Evolutionary conservation across 768 basidiomycete genomes (phyloP).

Genomic region (Boletus reticulatus): DNA sequence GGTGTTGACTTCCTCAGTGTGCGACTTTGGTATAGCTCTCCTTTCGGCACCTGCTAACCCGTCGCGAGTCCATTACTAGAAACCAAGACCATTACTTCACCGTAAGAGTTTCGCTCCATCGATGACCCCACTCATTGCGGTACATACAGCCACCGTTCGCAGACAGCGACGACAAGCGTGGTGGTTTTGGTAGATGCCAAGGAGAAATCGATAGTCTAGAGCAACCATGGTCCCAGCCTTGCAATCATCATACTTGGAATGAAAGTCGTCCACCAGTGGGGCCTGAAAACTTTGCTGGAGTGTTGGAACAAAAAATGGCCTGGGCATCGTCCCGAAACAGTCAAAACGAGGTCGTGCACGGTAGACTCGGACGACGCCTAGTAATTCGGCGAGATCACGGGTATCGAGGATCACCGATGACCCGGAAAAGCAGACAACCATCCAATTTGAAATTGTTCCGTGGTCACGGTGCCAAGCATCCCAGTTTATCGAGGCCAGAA

Average conservation of each 20-base stretch:
- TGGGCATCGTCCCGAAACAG: not conserved
- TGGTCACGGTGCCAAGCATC: not conserved
- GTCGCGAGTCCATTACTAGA: not conserved
- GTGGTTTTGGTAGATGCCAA: conserved; percentile 6
- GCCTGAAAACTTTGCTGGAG: not conserved
- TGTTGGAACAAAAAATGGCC: not conserved
- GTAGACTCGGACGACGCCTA: not conserved
- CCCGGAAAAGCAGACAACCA: not conserved
- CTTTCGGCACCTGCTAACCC: not conserved
- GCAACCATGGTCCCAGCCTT: not conserved
- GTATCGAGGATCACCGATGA: conserved; percentile 5
- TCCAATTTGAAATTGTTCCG: not conserved
- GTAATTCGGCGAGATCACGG: not conserved
- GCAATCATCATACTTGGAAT: conserved; percentile 8
- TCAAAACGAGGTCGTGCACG: not conserved
- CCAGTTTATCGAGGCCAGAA: not conserved
- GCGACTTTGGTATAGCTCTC: not conserved
- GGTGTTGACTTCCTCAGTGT: not conserved
- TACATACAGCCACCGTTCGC: not conserved
- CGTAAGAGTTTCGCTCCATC: not conserved
- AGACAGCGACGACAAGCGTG: not conserved
- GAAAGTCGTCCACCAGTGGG: not conserved
- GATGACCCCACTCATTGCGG: not conserved
- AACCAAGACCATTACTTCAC: conserved; percentile 11
- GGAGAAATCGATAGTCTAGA: conserved; percentile 4